Percentiles rank a stretch among this genome's conserved stretches.
Conservation (phyloP, 2,329 filamentous ascomycete genomes). For the Microdochium nivale region DNA sequence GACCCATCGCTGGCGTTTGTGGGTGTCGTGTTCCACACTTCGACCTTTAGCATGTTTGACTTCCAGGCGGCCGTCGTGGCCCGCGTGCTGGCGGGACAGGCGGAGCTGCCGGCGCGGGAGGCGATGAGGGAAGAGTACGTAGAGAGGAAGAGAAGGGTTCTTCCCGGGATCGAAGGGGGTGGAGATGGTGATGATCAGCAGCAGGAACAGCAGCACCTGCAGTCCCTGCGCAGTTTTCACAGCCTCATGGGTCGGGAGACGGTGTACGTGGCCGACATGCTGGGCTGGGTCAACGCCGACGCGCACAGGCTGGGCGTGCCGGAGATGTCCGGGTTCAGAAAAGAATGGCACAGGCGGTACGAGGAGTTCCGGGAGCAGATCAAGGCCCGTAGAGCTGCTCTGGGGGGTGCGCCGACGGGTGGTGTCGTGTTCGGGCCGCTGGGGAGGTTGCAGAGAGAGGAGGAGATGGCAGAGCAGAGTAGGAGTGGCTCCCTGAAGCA, state of each 20-base stretch:
- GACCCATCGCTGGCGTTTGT: slow-evolving; percentile 57
- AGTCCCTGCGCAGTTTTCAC: slow-evolving; percentile 27
- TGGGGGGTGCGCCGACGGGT: background rate
- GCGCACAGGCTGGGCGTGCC: slow-evolving; percentile 1
- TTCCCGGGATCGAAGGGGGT: no score
- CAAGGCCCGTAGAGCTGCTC: background rate
- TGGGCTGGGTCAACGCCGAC: slow-evolving; percentile 17
- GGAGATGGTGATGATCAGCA: slow-evolving; percentile 2
- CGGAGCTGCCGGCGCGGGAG: slow-evolving; percentile 32
- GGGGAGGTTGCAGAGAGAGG: background rate
- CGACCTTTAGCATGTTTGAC: slow-evolving; percentile 62
- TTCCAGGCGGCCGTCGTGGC: slow-evolving; percentile 58
- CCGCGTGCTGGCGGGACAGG: slow-evolving; percentile 43
- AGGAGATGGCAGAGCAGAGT: background rate
- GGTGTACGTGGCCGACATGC: slow-evolving; percentile 22
- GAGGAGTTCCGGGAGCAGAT: background rate
- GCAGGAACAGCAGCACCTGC: slow-evolving; percentile 10
- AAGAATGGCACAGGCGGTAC: background rate
- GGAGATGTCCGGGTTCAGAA: background rate
- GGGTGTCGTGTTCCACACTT: slow-evolving; percentile 56
- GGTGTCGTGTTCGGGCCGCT: background rate
- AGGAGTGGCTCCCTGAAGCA: no score
- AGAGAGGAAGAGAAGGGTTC: slow-evolving; percentile 14
- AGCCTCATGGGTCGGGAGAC: slow-evolving; percentile 22
- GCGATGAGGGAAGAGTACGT: slow-evolving; percentile 27